phyloP scores from a whole-genome alignment of 2,329 filamentous ascomycete genomes.

The Pseudohalonectria lignicola region DNA sequence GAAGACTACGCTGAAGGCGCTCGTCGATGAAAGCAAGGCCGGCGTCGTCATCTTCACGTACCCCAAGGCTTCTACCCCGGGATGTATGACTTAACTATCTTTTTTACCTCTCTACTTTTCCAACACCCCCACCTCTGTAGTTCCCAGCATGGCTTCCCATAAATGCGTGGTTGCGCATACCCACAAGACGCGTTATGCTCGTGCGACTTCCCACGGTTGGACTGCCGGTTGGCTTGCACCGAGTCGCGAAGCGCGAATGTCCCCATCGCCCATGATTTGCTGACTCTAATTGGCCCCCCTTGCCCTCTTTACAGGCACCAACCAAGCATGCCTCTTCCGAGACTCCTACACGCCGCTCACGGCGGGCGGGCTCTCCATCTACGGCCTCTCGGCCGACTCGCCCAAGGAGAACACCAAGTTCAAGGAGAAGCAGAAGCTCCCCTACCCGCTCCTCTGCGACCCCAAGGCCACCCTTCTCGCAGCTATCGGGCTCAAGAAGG shows the following conservation, averaged over 20 bases:
- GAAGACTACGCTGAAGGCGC: constrained; percentile 66
- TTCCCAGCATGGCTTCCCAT: no score
- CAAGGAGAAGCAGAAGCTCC: constrained; percentile 81
- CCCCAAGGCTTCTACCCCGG: constrained; percentile 85
- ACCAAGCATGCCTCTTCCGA: constrained; percentile 86
- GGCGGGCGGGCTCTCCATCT: constrained; percentile 71
- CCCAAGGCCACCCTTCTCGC: constrained; percentile 60
- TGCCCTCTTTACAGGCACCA: constrained; percentile 76
- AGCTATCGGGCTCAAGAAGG: constrained; percentile 84
- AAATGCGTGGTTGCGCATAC: no score
- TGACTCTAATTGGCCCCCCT: no score
- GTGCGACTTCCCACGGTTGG: no score
- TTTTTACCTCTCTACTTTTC: neutral
- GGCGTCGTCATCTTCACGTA: constrained; percentile 94
- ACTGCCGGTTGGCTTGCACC: no score
- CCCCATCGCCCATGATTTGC: no score
- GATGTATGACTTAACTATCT: constrained; percentile 47
- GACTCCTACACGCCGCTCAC: constrained; percentile 71
- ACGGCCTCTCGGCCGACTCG: constrained; percentile 78
- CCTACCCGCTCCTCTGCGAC: constrained; percentile 84
- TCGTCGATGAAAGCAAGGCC: constrained; percentile 72
- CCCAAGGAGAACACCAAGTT: constrained; percentile 90
- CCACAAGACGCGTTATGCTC: no score
- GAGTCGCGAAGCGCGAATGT: no score
- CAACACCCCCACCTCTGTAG: neutral